phyloP scores from a whole-genome alignment of 2,329 filamentous ascomycete species.

The Aureobasidium sp. region DNA sequence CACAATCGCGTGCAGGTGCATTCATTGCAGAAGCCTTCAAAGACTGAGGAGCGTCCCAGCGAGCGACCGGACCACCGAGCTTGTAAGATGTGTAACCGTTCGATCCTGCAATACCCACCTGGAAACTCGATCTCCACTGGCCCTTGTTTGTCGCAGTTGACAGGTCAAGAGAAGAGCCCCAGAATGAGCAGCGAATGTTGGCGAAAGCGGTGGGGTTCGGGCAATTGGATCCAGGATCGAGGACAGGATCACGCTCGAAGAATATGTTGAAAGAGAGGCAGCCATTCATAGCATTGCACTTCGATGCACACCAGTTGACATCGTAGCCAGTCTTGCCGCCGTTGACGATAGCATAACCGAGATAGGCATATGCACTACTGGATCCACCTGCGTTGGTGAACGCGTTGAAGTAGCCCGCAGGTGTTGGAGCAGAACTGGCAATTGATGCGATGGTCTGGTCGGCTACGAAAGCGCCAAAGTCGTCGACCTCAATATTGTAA shows the following conservation, averaged over 20 bases:
- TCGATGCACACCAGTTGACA: constrained; percentile 19
- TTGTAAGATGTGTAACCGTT: constrained; percentile 19
- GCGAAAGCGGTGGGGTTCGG: constrained; percentile 13
- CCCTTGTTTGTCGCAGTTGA: constrained; percentile 14
- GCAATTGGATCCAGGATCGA: constrained; percentile 13
- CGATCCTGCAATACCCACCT: constrained; percentile 24
- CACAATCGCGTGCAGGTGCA: constrained; percentile 18
- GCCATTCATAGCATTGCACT: constrained; percentile 17
- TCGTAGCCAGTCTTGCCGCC: constrained; percentile 19
- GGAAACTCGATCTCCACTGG: constrained; percentile 19
- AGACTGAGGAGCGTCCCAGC: constrained; percentile 6
- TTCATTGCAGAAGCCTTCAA: constrained; percentile 20
- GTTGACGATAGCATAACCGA: constrained; percentile 18
- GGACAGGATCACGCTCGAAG: constrained; percentile 14
- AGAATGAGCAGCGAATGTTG: constrained; percentile 16
- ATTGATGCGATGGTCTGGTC: not conserved
- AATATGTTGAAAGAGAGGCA: constrained; percentile 21
- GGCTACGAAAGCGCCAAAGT: not conserved
- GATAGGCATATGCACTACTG: constrained; percentile 14
- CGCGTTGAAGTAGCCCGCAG: not conserved
- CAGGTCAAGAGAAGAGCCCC: constrained; percentile 13
- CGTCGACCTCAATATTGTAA: not conserved
- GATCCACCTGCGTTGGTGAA: not conserved
- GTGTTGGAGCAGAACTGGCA: not conserved
- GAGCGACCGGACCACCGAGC: constrained; percentile 11